A percentile compares a stretch with the other conserved stretches of the same genome.
These are phyloP conservation scores for Lasiodiplodia hormozganensis DNA, from an alignment of 2,329 filamentous ascomycete species.

Conservation along the genomic window DNA sequence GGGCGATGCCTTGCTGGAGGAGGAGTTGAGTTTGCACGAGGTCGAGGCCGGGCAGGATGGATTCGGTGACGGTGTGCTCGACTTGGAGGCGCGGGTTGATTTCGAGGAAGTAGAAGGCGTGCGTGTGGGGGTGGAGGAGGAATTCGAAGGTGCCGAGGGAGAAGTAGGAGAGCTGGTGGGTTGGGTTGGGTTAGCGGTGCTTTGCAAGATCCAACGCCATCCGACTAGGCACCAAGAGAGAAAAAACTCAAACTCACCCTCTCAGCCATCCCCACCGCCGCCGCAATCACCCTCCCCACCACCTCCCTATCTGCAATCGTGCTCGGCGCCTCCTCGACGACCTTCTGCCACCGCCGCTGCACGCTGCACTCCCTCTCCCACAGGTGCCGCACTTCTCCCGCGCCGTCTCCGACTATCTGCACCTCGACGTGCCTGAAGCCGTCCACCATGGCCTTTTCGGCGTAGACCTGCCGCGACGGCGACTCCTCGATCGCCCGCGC, in stretches of 20 bases:
- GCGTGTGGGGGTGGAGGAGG: conserved; percentile 58
- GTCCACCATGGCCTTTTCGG: conserved; percentile 67
- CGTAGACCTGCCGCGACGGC: conserved; percentile 64
- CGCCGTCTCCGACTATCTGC: conserved; percentile 65
- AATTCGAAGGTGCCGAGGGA: conserved; percentile 72
- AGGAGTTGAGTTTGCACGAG: conserved; percentile 63
- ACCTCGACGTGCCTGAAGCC: conserved; percentile 68
- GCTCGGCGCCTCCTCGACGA: conserved; percentile 66
- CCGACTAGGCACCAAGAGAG: not conserved
- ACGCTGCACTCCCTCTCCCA: conserved; percentile 69
- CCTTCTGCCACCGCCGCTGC: conserved; percentile 66
- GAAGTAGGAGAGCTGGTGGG: conserved; percentile 57
- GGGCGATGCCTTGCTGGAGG: conserved; percentile 59
- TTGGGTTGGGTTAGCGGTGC: not conserved
- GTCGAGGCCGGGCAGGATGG: conserved; percentile 54
- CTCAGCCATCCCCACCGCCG: conserved; percentile 61
- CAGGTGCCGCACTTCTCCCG: conserved; percentile 59
- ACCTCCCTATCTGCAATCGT: conserved; percentile 54
- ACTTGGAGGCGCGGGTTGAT: conserved; percentile 68
- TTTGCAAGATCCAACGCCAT: not conserved
- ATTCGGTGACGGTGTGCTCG: conserved; percentile 68
- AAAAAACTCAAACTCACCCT: conserved; percentile 44
- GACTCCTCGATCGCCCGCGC: conserved; percentile 63
- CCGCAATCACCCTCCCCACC: conserved; percentile 58
- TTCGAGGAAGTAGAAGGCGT: conserved; percentile 65